These are phyloP conservation scores for Ophiostoma triangulosporum DNA, from an alignment of 2,329 filamentous ascomycete species.

Conservation along the genomic window DNA sequence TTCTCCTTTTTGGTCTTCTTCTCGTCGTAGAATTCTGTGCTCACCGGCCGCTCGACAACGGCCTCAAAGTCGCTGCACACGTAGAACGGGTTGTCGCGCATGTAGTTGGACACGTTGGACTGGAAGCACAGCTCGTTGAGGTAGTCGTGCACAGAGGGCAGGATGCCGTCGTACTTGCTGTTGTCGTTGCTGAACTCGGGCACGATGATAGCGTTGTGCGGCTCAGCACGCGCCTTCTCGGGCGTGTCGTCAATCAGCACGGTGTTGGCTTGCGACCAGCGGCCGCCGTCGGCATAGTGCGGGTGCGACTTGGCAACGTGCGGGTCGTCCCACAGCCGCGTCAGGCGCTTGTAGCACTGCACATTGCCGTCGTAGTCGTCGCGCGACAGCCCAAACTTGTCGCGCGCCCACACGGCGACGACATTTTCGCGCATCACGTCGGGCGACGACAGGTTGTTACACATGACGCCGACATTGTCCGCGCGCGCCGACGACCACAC, in stretches of 20 bases:
- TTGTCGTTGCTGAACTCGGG: slow-evolving; percentile 55
- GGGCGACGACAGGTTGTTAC: slow-evolving; percentile 35
- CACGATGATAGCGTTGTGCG: slow-evolving; percentile 67
- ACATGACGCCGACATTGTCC: slow-evolving; percentile 57
- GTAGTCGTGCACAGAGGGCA: slow-evolving; percentile 49
- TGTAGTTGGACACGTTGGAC: slow-evolving; percentile 48
- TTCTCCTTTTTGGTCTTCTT: background rate
- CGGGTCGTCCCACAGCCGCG: slow-evolving; percentile 51
- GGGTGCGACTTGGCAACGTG: slow-evolving; percentile 31
- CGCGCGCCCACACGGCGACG: slow-evolving; percentile 63
- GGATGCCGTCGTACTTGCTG: slow-evolving; percentile 28
- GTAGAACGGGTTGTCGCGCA: slow-evolving; percentile 36
- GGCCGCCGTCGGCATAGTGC: slow-evolving; percentile 14
- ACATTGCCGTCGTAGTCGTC: slow-evolving; percentile 56
- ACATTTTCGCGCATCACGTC: slow-evolving; percentile 26
- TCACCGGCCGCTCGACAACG: slow-evolving; percentile 4
- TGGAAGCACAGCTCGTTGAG: slow-evolving; percentile 41
- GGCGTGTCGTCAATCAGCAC: slow-evolving; percentile 75
- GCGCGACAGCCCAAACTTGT: slow-evolving; percentile 53
- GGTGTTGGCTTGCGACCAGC: slow-evolving; percentile 76
- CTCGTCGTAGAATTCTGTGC: background rate
- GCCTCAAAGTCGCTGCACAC: background rate
- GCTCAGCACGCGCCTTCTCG: slow-evolving; percentile 71
- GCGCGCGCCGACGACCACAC: slow-evolving; percentile 82
- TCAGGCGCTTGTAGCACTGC: slow-evolving; percentile 81